Evolutionary conservation across 371 early-diverging fungal species (phyloP).

Genomic region (Mortierella sp.): DNA sequence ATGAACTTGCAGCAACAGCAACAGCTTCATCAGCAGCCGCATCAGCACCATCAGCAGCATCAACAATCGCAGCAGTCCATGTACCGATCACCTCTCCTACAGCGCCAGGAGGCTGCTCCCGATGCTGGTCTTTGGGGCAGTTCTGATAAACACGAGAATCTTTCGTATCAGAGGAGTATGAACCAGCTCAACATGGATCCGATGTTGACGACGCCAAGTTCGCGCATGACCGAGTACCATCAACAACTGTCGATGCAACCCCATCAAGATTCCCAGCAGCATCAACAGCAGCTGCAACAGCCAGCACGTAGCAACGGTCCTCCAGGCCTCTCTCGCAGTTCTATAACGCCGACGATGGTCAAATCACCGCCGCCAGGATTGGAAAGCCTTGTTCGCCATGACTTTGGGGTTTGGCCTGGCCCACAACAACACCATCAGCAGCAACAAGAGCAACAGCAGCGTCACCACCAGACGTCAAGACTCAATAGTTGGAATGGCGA

Average conservation of each 20-base stretch:
- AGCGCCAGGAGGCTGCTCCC: constrained; percentile 24
- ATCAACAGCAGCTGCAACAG: constrained; percentile 31
- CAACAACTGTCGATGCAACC: constrained; percentile 57
- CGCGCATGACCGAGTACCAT: constrained; percentile 56
- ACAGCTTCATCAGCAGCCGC: constrained; percentile 26
- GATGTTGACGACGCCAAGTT: constrained; percentile 35
- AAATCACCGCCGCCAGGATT: constrained; percentile 51
- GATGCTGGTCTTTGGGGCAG: constrained; percentile 18
- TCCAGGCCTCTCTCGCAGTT: constrained; percentile 39
- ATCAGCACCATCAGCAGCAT: constrained; percentile 21
- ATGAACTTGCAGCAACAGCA: constrained; percentile 51
- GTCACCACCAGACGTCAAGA: constrained; percentile 10
- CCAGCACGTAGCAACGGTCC: constrained; percentile 33
- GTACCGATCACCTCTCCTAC: constrained; percentile 25
- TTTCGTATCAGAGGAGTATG: constrained; percentile 24
- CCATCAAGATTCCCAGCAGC: constrained; percentile 10
- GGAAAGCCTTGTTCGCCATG: constrained; percentile 28
- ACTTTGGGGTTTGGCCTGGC: constrained; percentile 26
- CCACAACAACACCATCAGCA: constrained; percentile 39
- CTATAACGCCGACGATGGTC: constrained; percentile 24
- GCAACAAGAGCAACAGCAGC: constrained; percentile 25
- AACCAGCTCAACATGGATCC: constrained; percentile 39
- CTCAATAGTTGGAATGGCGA: constrained; percentile 24
- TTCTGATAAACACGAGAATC: constrained; percentile 22
- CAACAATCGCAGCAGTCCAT: constrained; percentile 43